Evolutionary conservation across 306 rosid genomes (phyloP), one percentile per base, ranked within the genome.

Genomic region (Cucumis melo): DNA sequence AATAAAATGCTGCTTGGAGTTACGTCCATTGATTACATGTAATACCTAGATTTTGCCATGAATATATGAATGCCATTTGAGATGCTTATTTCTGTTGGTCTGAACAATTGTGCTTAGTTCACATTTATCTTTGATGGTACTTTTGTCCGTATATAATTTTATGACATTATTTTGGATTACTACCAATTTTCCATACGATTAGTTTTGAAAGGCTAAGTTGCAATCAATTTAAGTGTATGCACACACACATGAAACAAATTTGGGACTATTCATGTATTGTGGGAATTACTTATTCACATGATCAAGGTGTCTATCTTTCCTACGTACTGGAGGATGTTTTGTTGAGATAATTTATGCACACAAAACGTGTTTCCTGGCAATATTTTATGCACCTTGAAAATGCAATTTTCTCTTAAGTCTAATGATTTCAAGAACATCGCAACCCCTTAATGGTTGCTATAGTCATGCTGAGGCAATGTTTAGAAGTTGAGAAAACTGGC

Each of bases 301-400:
- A 70, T 15, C 57, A 46, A 21, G 75, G 12, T 24, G 24, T 19
- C 8, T 73, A 4, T 73, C 19, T 17, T 46, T 81, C 38, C 23
- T 51, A 83, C 82, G 77, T 58, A 6, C 15, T 65, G 46, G 10
- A 53, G 63, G 55, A 44, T 32, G 9, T 36, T 0, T 14, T 24
- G 24, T 78, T 81, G 56, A 67, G 8, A 39, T 81, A 24, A n/a
- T 36, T 8, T 70, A 46, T 58, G 75, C n/a, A n/a, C n/a, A n/a
- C n/a, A n/a, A n/a, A n/a, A n/a, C n/a, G n/a, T n/a, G n/a, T n/a
- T n/a, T n/a, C n/a, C n/a, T n/a, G 57, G 58, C 39, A 13, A 7
- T 27, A 21, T 44, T 23, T 51, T 11, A 32, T 12, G 15, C 75
- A 23, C 6, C 53, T 46, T 58, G n/a, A 46, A 70, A 70, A 44